These are phyloP conservation scores for Chlorella variabilis DNA, from an alignment of 163 green algal species.

Conservation along the genomic window DNA sequence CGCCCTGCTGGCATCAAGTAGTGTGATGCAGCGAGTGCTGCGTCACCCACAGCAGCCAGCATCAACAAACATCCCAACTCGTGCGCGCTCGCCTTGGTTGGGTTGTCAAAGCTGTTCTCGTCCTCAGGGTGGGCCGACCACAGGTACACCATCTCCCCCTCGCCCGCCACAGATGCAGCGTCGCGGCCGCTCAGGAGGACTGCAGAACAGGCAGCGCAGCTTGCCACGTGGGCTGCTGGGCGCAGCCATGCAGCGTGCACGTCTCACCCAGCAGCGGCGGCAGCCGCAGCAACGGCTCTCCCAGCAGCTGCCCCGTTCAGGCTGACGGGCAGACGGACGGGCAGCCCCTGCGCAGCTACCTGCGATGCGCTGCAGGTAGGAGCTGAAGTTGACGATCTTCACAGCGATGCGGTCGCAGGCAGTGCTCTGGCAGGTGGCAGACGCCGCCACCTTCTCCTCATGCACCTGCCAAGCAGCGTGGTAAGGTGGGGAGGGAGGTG, in stretches of 20 bases:
- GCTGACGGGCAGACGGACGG: too few relatives aligned
- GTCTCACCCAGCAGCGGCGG: too few relatives aligned
- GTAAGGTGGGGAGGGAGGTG: neutral
- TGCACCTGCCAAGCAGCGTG: conserved; percentile 23
- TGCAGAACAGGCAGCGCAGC: neutral
- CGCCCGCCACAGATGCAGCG: neutral
- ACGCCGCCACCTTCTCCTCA: conserved; percentile 51
- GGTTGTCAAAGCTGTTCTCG: conserved; percentile 59
- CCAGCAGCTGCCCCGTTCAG: too few relatives aligned
- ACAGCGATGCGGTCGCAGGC: conserved; percentile 46
- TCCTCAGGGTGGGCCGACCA: conserved; percentile 33
- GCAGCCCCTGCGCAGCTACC: too few relatives aligned
- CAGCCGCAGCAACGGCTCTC: too few relatives aligned
- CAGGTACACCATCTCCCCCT: conserved; percentile 28
- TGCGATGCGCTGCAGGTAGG: neutral
- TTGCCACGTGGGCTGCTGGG: neutral
- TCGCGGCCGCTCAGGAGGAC: conserved; percentile 5
- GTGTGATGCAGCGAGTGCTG: too few relatives aligned
- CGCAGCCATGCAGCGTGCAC: too few relatives aligned
- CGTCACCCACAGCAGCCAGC: neutral
- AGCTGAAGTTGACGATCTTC: conserved; percentile 60
- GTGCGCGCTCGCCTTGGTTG: conserved; percentile 11
- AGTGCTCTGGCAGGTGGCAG: conserved; percentile 52
- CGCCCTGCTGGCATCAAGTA: too few relatives aligned
- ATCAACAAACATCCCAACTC: neutral